Evolutionary conservation across 192 early-diverging fungal genomes (phyloP).

Genomic region (Podila clonocystis): DNA sequence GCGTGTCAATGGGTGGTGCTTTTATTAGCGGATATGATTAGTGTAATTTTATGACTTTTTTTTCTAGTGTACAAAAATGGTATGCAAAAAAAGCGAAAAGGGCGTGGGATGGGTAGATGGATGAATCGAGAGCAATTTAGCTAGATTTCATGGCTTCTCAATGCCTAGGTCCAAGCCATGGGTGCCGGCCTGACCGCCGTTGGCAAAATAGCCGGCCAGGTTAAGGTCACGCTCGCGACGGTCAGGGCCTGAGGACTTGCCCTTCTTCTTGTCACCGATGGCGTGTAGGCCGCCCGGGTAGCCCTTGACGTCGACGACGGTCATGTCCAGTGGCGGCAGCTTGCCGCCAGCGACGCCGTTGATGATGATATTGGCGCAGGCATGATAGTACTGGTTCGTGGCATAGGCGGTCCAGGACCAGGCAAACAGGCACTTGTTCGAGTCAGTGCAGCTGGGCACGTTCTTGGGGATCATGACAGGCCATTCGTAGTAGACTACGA

Average conservation of each 20-base stretch:
- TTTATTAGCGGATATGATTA: neutral
- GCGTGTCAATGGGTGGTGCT: neutral
- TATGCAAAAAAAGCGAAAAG: neutral
- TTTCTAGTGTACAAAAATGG: neutral
- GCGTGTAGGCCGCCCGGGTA: slow-evolving; percentile 1
- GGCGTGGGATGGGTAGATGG: neutral
- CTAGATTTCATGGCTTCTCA: neutral
- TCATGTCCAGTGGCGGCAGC: slow-evolving; percentile 10
- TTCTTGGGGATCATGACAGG: slow-evolving; percentile 34
- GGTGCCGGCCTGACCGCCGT: slow-evolving; percentile 4
- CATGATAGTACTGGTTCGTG: slow-evolving; percentile 77
- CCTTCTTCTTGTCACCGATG: neutral
- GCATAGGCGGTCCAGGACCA: slow-evolving; percentile 76
- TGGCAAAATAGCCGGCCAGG: slow-evolving; percentile 12
- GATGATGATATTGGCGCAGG: slow-evolving; percentile 73
- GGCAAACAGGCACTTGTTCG: slow-evolving; percentile 34
- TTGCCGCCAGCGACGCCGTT: slow-evolving; percentile 29
- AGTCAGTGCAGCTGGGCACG: slow-evolving; percentile 27
- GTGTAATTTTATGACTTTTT: neutral
- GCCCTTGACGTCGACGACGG: slow-evolving; percentile 11
- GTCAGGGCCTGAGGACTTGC: slow-evolving; percentile 18
- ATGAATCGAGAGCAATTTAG: neutral
- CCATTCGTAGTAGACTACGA: slow-evolving; percentile 32
- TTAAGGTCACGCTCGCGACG: slow-evolving; percentile 4
- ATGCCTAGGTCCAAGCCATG: slow-evolving; percentile 8